Evolutionary conservation across 352 stramenopile species (phyloP).

Genomic region (Paralagenidium karlingii): DNA sequence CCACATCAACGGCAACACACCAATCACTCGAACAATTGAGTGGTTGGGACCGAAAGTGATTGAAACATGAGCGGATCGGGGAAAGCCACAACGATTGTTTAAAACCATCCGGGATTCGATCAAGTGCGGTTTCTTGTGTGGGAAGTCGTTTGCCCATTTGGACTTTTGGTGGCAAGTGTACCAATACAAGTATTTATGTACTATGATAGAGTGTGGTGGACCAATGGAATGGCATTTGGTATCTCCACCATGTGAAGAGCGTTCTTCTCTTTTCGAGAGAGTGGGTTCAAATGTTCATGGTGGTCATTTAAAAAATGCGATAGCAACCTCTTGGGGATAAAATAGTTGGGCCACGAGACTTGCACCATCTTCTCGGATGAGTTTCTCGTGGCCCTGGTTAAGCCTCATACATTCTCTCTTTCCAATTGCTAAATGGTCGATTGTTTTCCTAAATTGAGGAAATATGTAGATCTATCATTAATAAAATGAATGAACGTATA

Average conservation of each 20-base stretch:
- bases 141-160: no score
- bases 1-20: not conserved
- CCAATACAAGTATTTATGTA: no score
- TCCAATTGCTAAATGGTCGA: no score
- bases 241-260: slow-evolving; percentile 70
- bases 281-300: slow-evolving; percentile 30
- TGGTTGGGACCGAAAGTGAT: slow-evolving; percentile 1
- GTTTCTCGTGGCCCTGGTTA: slow-evolving; percentile 72
- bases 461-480: not conserved
- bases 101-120: no score
- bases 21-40: slow-evolving; percentile 1
- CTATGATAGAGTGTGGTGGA: no score
- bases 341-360: slow-evolving; percentile 75
- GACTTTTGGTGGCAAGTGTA: no score
- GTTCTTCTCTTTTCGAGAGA: not conserved
- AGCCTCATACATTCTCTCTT: slow-evolving; percentile 47
- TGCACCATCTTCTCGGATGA: slow-evolving; percentile 11
- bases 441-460: slow-evolving; percentile 2
- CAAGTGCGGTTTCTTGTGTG: no score
- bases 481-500: not conserved
- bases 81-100: not conserved
- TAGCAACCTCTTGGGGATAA: slow-evolving; percentile 24
- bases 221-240: slow-evolving; percentile 50
- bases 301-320: slow-evolving; percentile 82
- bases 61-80: not conserved